Conservation (phyloP, 2,329 filamentous ascomycete genomes). For the Exophiala bonariae region DNA sequence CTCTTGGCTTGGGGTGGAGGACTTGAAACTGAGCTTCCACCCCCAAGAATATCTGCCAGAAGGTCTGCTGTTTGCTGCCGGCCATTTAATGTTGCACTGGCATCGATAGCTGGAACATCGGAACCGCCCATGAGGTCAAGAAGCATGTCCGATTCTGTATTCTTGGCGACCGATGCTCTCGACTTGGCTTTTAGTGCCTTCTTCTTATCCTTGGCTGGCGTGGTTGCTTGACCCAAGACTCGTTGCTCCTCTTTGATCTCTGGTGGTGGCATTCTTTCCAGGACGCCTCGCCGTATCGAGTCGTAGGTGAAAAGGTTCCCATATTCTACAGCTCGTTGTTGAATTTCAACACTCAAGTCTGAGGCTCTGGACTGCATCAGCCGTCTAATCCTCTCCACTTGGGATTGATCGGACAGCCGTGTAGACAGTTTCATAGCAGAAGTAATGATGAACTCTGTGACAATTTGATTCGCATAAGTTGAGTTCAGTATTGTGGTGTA, state of each 20-base stretch:
- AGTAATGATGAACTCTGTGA: constrained; percentile 94
- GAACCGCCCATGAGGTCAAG: constrained; percentile 87
- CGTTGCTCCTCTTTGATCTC: constrained; percentile 95
- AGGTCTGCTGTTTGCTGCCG: constrained; percentile 77
- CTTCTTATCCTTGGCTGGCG: constrained; percentile 60
- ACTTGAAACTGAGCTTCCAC: constrained; percentile 58
- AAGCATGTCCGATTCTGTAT: constrained; percentile 80
- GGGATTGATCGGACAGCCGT: constrained; percentile 76
- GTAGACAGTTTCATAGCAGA: constrained; percentile 94
- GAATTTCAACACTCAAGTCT: constrained; percentile 90
- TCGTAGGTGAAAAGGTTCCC: constrained; percentile 91
- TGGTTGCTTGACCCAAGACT: constrained; percentile 76
- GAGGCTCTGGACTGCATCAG: constrained; percentile 76
- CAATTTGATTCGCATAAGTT: constrained; percentile 86
- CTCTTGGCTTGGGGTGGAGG: constrained; percentile 51
- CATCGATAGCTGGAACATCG: constrained; percentile 60
- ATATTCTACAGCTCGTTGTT: constrained; percentile 94
- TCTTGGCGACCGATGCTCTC: constrained; percentile 74
- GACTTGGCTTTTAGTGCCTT: constrained; percentile 68
- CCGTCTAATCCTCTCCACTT: constrained; percentile 80
- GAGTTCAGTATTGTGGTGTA: constrained; percentile 91
- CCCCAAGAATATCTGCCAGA: constrained; percentile 86
- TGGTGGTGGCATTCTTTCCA: constrained; percentile 97
- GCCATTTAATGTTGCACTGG: constrained; percentile 56
- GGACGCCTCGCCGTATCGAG: constrained; percentile 79